Base-by-base conservation (phyloP, 1,284 basidiomycete genomes). In the Hymenochaete sp. region DNA sequence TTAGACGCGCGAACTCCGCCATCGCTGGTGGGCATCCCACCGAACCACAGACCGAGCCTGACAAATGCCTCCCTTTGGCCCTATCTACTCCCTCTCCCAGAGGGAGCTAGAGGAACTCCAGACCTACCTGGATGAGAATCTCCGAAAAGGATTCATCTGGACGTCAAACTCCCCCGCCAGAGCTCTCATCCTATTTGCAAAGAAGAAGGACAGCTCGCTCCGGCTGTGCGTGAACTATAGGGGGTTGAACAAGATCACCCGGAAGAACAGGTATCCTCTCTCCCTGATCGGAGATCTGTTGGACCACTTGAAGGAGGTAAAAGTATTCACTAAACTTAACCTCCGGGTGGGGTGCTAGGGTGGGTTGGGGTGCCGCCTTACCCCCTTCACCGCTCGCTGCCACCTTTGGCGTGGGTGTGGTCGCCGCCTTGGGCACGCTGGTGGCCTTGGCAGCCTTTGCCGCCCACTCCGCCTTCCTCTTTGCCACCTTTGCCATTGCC, bases 141-240 rank as follows among this genome's bases (percentile, higher is more conserved):
- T 71, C 42, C 8, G 9, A 29, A 39, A 39, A 18, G 38, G 38
- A 18, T 61, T 60, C 32, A 68, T 70, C 44, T 55, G 59, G 0
- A 50, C 45, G 11, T 68, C 65, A 0, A 63, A 56, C 3, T 65
- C 63, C 3, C 56, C 63, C 3, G 58, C 58, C n/a, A 62, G 56
- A 0, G 53, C 69, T 0, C 67, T 67, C 0, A 55, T 73, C 31
- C 59, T 75, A 0, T 75, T 75, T 46, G 61, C 70, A 21, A 59
- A 61, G 39, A 73, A 73, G 54, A 73, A 72, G 53, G 64, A 67
- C 48, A 64, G 68, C 4, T 44, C 50, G 0, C 51, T 67, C 0
- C 54, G 63, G 0, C 58, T 69, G 0, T 67, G 66, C 42, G 59
- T 71, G 1, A 66, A 75, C 49, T 75, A 68, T 52, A 53, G 63